Evolutionary conservation across 2,329 filamentous ascomycete species (phyloP).

Genomic region (Tolypocladium endophyticum): DNA sequence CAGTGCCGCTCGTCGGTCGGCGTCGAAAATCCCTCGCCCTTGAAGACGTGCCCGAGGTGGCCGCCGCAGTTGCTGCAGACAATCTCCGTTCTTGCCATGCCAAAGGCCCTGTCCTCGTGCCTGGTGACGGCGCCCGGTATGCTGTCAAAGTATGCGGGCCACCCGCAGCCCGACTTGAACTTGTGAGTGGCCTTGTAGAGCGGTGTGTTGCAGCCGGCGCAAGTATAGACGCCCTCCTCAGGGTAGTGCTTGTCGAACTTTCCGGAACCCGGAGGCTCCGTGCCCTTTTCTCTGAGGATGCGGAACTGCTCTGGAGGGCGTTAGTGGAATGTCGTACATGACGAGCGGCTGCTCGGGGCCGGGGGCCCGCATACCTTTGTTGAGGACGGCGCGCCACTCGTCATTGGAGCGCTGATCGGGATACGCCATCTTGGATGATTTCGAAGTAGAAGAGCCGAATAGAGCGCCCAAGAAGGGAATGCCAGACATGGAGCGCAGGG

Average conservation of each 20-base stretch:
- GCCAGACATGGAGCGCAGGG: constrained; percentile 54
- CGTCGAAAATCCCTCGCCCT: constrained; percentile 73
- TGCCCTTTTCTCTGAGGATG: constrained; percentile 84
- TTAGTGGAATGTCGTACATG: constrained; percentile 4
- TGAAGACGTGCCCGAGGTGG: constrained; percentile 89
- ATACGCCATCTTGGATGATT: constrained; percentile 54
- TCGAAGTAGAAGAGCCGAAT: constrained; percentile 53
- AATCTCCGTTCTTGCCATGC: constrained; percentile 86
- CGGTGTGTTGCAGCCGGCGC: constrained; percentile 75
- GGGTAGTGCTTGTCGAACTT: constrained; percentile 83
- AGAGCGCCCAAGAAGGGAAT: constrained; percentile 71
- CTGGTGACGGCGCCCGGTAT: constrained; percentile 82
- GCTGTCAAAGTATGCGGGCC: constrained; percentile 96
- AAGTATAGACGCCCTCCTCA: constrained; percentile 67
- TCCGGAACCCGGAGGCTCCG: constrained; percentile 70
- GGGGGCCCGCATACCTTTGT: constrained; percentile 27
- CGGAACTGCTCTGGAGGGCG: constrained; percentile 74
- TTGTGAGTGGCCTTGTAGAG: constrained; percentile 92
- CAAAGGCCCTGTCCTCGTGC: constrained; percentile 64
- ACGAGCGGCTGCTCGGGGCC: neutral
- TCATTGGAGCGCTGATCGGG: constrained; percentile 72
- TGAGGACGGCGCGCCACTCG: constrained; percentile 85
- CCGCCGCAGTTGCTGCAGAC: constrained; percentile 91
- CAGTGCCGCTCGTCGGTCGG: constrained; percentile 96
- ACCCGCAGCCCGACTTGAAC: constrained; percentile 92